Base-by-base conservation (phyloP, 2,329 filamentous ascomycete species). In the Arthroderma sp. region DNA sequence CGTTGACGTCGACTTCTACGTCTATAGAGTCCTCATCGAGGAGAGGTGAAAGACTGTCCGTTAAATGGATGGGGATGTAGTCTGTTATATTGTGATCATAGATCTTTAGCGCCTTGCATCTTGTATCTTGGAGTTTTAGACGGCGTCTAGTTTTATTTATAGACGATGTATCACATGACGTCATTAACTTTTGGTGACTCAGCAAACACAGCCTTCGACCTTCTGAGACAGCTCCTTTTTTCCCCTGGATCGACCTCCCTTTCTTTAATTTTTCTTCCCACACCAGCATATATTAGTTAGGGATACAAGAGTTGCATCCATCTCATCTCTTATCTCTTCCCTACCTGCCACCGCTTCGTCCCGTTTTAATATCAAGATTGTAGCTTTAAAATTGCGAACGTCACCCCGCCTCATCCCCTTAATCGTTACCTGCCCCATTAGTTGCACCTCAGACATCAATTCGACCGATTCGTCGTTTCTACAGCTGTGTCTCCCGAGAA, bases 1-100 rank as follows among this genome's bases (percentile, higher is more conserved):
- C 39, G 37, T 60, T 11, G 54, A 60, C 38, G 47, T 60, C 23
- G 58, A 60, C 37, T 47, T 44, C 13, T 60, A 56, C 43, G 56
- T 60, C 21, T 60, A 60, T 41, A 21, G 37, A 21, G 53, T 58
- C 11, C 52, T 52, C 15, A 58, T 60, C 41, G 53, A 60, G 23
- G 58, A 60, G 56, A 51, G 35, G 21, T 57, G 53, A 35, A 25
- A 19, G 25, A 4, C 6, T 1, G 7, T 51, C 17, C 8, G 25
- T 51, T 4, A 17, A 8, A n/a, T 28, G 6, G 13, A 19, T 6
- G 5, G 15, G 25, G 9, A 51, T 51, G 25, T 31, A 23, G 44
- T 43, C 6, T 37, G 8, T 39, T 11, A 17, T 39, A 39, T 15
- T 4, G 37, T n/a, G n/a, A n/a, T n/a, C n/a, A n/a, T n/a, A n/a